Percentiles rank a stretch among this genome's conserved stretches.
These are phyloP conservation scores for Apiospora hydei DNA, from an alignment of 2,329 filamentous ascomycete genomes.

Conservation along the genomic window DNA sequence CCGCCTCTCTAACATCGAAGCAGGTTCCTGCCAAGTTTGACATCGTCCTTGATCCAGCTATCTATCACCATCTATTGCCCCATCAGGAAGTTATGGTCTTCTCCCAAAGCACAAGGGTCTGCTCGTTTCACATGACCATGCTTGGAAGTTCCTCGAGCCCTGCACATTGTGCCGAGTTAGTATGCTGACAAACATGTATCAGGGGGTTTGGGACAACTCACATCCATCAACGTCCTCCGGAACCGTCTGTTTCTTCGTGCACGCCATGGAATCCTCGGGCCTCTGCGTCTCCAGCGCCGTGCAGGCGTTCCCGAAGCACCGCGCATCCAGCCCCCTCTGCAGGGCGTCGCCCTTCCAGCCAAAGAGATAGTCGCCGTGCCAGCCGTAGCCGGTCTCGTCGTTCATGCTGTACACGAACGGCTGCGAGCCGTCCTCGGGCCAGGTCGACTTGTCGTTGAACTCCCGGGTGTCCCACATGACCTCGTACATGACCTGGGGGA, in stretches of 20 bases:
- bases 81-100: not conserved
- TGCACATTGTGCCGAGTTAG: not conserved
- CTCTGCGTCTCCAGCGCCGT: conserved; percentile 40
- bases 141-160: conserved; percentile 2
- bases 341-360: conserved; percentile 28
- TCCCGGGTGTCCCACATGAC: conserved; percentile 48
- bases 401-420: conserved; percentile 45
- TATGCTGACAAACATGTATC: not conserved
- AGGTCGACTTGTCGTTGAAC: conserved; percentile 43
- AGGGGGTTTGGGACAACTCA: not conserved
- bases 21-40: not conserved
- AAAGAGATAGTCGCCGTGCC: conserved; percentile 28
- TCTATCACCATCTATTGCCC: not conserved
- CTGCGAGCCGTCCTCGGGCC: conserved; percentile 43
- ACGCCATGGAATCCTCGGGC: conserved; percentile 38
- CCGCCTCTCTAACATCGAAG: not conserved
- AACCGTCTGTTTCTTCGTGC: conserved; percentile 37
- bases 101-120: not conserved
- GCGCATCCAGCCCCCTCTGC: conserved; percentile 32
- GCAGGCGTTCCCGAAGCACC: conserved; percentile 44
- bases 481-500: conserved; percentile 52
- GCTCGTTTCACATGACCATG: not conserved
- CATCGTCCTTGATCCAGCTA: not conserved
- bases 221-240: conserved; percentile 35
- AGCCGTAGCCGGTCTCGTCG: conserved; percentile 39